Conservation (phyloP, 148 eudicot species). For the Cornus kousa region DNA sequence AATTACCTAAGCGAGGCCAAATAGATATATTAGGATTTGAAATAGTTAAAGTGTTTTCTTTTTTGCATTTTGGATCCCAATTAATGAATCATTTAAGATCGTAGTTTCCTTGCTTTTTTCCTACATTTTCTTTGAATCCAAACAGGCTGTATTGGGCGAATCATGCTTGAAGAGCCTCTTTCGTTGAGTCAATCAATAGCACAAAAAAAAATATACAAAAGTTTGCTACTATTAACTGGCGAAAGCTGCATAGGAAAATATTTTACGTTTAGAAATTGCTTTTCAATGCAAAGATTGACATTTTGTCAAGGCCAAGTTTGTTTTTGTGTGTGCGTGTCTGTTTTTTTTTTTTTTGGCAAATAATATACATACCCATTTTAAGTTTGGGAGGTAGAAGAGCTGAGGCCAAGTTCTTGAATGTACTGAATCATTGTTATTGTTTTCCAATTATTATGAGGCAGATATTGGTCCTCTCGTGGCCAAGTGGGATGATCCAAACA, state of each 20-base stretch:
- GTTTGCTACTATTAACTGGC: too few species aligned
- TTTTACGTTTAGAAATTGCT: not conserved
- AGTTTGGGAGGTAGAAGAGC: not conserved
- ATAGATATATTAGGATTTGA: not conserved
- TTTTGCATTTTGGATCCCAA: not conserved
- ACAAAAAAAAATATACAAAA: too few species aligned
- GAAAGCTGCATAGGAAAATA: not conserved
- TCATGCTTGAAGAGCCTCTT: not conserved
- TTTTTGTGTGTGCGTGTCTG: too few species aligned
- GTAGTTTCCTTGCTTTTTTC: not conserved
- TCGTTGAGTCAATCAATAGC: not conserved
- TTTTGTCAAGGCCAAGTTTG: not conserved
- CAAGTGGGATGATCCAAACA: slow-evolving; percentile 65
- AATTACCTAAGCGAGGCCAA: too few species aligned
- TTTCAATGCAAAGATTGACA: not conserved
- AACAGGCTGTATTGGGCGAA: not conserved
- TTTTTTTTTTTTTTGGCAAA: too few species aligned
- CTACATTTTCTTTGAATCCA: not conserved
- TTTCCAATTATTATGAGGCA: slow-evolving; percentile 19
- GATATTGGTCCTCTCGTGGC: slow-evolving; percentile 67
- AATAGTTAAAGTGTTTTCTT: too few species aligned
- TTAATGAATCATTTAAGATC: not conserved
- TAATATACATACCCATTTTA: too few species aligned
- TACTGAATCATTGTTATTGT: not conserved
- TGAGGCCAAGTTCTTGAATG: not conserved